phyloP scores from a whole-genome alignment of 352 stramenopile species.

The Aphanomyces euteiches region DNA sequence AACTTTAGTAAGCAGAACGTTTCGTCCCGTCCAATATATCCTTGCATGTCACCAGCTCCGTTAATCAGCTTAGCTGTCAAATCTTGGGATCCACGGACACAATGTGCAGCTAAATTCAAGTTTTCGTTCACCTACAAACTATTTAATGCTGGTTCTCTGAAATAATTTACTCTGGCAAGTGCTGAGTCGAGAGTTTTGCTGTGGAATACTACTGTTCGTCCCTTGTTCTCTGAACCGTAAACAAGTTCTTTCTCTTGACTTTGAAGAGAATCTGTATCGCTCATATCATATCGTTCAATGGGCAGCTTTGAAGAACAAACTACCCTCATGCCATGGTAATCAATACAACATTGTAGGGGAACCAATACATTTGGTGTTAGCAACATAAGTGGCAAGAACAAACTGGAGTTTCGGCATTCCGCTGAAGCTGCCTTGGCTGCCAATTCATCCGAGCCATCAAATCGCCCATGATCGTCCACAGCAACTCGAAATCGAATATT shows the following conservation, averaged over 20 bases:
- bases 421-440: slow-evolving; percentile 81
- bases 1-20: slow-evolving; percentile 81
- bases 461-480: slow-evolving; percentile 88
- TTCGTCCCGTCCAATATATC: slow-evolving; percentile 46
- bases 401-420: slow-evolving; percentile 71
- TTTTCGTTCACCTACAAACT: slow-evolving; percentile 34
- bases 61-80: slow-evolving; percentile 80
- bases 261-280: slow-evolving; percentile 56
- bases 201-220: slow-evolving; percentile 70
- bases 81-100: slow-evolving; percentile 80
- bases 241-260: slow-evolving; percentile 76
- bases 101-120: slow-evolving; percentile 84
- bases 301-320: slow-evolving; percentile 82
- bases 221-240: slow-evolving; percentile 77
- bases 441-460: slow-evolving; percentile 85
- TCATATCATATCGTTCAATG: slow-evolving; percentile 66
- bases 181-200: slow-evolving; percentile 75
- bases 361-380: slow-evolving; percentile 48
- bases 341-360: slow-evolving; percentile 75
- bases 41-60: slow-evolving; percentile 73
- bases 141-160: not conserved
- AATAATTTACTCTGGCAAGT: slow-evolving; percentile 41
- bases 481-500: slow-evolving; percentile 89
- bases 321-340: slow-evolving; percentile 87
- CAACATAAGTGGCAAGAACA: slow-evolving; percentile 55